phyloP scores from a whole-genome alignment of 805 yeast genomes.

The Spathaspora arborariae region DNA sequence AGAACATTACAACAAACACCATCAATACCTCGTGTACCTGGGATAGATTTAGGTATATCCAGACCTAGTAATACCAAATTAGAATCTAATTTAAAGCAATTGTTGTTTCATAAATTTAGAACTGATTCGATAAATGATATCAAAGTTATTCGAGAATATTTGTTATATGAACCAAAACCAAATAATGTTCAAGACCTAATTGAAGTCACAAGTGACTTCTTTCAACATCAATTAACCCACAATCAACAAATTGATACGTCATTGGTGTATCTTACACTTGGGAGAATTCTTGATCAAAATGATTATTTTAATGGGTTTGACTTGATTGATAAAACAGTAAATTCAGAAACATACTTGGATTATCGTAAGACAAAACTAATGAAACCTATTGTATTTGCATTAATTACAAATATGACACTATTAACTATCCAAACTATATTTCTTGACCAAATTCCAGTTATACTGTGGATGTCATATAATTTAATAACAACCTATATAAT shows the following conservation, averaged over 20 bases:
- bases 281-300: slow-evolving; percentile 17
- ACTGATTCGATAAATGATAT: slow-evolving; percentile 1
- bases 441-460: slow-evolving; percentile 13
- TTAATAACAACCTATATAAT: slow-evolving; percentile 1
- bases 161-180: slow-evolving; percentile 18
- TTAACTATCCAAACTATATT: slow-evolving; percentile 20
- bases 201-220: slow-evolving; percentile 7
- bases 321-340: slow-evolving; percentile 23
- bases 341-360: slow-evolving; percentile 9
- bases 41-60: not conserved
- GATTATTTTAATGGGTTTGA: slow-evolving; percentile 27
- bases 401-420: not conserved
- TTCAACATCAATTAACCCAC: not conserved
- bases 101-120: slow-evolving; percentile 4
- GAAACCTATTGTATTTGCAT: not conserved
- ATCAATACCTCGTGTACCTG: not conserved
- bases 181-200: slow-evolving; percentile 7
- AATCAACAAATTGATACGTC: slow-evolving; percentile 1
- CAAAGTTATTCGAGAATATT: slow-evolving; percentile 13
- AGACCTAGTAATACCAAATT: slow-evolving; percentile 12
- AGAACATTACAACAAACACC: slow-evolving; percentile 16
- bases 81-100: slow-evolving; percentile 12
- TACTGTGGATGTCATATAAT: slow-evolving; percentile 11
- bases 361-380: slow-evolving; percentile 4
- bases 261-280: slow-evolving; percentile 13